Conservation (phyloP, 305 asterid species). For the Solanum hybrid region DNA sequence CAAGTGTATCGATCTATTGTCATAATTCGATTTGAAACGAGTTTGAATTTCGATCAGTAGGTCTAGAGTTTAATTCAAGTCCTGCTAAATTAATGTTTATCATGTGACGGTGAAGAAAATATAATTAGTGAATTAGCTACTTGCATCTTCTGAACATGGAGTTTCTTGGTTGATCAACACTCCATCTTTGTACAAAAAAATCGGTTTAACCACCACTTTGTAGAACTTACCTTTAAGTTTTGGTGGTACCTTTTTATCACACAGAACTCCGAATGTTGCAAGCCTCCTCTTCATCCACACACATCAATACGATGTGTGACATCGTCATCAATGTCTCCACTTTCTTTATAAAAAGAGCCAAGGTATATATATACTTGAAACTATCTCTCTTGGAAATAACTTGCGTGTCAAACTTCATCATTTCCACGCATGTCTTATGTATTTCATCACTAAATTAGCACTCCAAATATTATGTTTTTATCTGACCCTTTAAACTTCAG, state of each 20-base stretch:
- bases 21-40: background rate
- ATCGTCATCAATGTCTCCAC: background rate
- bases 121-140: too few species aligned
- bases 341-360: background rate
- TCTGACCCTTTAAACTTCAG: background rate
- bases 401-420: background rate
- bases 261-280: background rate
- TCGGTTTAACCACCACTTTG: background rate
- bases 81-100: background rate
- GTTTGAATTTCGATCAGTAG: background rate
- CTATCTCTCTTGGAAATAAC: background rate
- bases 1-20: background rate
- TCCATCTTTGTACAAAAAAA: background rate
- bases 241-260: too few species aligned
- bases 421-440: background rate
- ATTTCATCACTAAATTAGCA: background rate
- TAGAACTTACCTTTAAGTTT: too few species aligned
- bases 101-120: background rate
- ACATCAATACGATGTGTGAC: background rate
- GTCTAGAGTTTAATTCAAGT: background rate
- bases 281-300: background rate
- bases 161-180: rapidly evolving
- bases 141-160: background rate
- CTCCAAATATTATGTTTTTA: too few species aligned
- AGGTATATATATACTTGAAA: background rate